phyloP scores from a whole-genome alignment of 2,329 filamentous ascomycete genomes.

The Fusarium fujikuroi region DNA sequence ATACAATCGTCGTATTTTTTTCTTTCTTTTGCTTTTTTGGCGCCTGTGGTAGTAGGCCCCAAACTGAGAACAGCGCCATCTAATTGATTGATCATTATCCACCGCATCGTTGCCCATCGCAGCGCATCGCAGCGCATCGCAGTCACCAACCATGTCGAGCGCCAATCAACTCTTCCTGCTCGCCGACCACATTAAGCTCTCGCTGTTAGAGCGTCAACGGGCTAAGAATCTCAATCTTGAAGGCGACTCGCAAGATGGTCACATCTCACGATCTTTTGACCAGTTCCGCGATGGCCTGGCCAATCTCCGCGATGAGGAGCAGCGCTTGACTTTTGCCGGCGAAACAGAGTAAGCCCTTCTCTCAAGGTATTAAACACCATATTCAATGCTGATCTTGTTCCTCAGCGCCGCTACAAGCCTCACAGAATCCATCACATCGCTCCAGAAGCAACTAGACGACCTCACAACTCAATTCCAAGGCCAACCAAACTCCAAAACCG shows the following conservation, averaged over 20 bases:
- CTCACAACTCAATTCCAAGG: constrained; percentile 84
- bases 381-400: not conserved
- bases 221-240: constrained; percentile 84
- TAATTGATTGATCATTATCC: not conserved
- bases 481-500: constrained; percentile 62
- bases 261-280: constrained; percentile 88
- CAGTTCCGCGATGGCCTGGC: constrained; percentile 85
- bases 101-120: not conserved
- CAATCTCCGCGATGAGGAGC: constrained; percentile 71
- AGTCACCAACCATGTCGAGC: constrained; percentile 53
- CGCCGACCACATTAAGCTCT: constrained; percentile 96
- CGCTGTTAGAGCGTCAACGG: constrained; percentile 89
- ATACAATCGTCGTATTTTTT: not conserved
- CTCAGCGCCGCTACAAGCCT: constrained; percentile 61
- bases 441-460: constrained; percentile 80
- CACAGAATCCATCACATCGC: constrained; percentile 71
- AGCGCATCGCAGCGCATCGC: not conserved
- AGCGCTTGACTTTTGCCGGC: constrained; percentile 70
- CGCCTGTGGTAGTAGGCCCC: not conserved
- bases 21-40: not conserved
- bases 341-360: constrained; percentile 66
- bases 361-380: not conserved
- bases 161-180: constrained; percentile 87
- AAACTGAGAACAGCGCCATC: not conserved
- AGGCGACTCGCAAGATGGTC: constrained; percentile 83